phyloP scores from a whole-genome alignment of 2,329 filamentous ascomycete genomes.

The Ilyonectria robusta region DNA sequence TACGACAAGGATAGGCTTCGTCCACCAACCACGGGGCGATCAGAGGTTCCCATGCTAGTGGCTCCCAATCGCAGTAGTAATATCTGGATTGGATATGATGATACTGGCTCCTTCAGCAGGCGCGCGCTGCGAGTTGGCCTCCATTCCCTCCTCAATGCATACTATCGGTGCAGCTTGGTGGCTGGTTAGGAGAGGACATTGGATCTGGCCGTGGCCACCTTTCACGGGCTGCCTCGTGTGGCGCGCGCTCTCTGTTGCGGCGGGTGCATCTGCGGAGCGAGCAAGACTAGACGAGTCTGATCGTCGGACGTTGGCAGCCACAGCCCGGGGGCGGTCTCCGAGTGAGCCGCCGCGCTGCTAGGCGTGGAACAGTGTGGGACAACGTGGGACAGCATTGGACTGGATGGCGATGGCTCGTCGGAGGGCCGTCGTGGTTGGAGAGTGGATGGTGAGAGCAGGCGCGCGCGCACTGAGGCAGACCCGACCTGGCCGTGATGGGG shows the following conservation, averaged over 20 bases:
- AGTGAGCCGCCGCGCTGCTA: constrained; percentile 19
- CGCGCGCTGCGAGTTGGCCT: constrained; percentile 17
- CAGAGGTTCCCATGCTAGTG: constrained; percentile 10
- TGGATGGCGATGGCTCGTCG: constrained; percentile 22
- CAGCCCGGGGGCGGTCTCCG: constrained; percentile 26
- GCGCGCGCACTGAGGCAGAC: constrained; percentile 33
- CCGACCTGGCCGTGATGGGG: constrained; percentile 12
- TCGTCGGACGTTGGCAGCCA: constrained; percentile 27
- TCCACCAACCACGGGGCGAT: constrained; percentile 18
- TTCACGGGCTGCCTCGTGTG: constrained; percentile 27
- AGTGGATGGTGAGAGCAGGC: constrained; percentile 30
- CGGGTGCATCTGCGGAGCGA: constrained; percentile 23
- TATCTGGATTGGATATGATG: constrained; percentile 20
- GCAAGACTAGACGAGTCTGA: constrained; percentile 28
- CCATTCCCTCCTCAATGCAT: constrained; percentile 20
- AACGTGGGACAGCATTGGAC: constrained; percentile 18
- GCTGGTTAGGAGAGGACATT: constrained; percentile 17
- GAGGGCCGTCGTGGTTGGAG: constrained; percentile 17
- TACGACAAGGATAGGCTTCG: constrained; percentile 30
- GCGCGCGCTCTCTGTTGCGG: constrained; percentile 30
- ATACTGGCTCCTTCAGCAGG: constrained; percentile 19
- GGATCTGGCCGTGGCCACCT: constrained; percentile 14
- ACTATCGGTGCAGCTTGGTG: constrained; percentile 11
- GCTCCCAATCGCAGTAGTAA: constrained; percentile 18
- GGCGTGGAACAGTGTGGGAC: constrained; percentile 13